Evolutionary conservation across 371 early-diverging fungal genomes (phyloP).

Genomic region (Mucor sp.): DNA sequence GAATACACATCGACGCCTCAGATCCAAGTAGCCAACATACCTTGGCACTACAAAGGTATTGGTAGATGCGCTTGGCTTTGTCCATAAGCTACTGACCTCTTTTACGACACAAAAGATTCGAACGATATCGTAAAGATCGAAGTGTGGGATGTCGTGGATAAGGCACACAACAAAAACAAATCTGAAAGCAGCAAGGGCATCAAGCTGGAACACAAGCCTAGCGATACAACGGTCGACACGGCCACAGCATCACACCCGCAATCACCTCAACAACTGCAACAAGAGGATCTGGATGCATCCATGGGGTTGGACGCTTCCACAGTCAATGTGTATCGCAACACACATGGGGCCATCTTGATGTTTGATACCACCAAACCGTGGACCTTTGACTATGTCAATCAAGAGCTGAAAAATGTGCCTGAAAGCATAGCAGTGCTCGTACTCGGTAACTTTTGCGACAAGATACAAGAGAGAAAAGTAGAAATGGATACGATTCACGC

Average conservation of each 20-base stretch:
- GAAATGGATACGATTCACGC: slow-evolving; percentile 43
- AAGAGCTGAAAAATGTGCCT: slow-evolving; percentile 56
- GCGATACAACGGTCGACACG: background rate
- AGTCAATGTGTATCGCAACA: slow-evolving; percentile 67
- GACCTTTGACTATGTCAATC: slow-evolving; percentile 65
- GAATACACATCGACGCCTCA: slow-evolving; percentile 60
- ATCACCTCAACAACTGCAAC: background rate
- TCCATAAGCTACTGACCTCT: background rate
- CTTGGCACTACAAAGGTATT: slow-evolving; percentile 65
- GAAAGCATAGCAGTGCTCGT: slow-evolving; percentile 57
- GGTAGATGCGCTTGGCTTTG: background rate
- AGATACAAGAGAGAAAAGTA: slow-evolving; percentile 37
- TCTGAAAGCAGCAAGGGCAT: slow-evolving; percentile 28
- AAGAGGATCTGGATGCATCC: background rate
- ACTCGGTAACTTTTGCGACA: slow-evolving; percentile 57
- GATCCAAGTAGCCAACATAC: slow-evolving; percentile 70
- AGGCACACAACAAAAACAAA: slow-evolving; percentile 42
- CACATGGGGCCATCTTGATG: slow-evolving; percentile 59
- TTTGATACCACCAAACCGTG: slow-evolving; percentile 67
- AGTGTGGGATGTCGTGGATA: slow-evolving; percentile 74
- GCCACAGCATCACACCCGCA: slow-evolving; percentile 9
- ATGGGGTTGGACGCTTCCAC: slow-evolving; percentile 66
- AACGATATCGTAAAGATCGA: slow-evolving; percentile 71
- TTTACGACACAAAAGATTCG: slow-evolving; percentile 24
- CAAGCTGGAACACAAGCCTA: slow-evolving; percentile 39